A percentile compares a stretch with the other conserved stretches of the same genome.
These are phyloP conservation scores for Ceriops zippeliana DNA, from an alignment of 345 rosid species.

Conservation along the genomic window DNA sequence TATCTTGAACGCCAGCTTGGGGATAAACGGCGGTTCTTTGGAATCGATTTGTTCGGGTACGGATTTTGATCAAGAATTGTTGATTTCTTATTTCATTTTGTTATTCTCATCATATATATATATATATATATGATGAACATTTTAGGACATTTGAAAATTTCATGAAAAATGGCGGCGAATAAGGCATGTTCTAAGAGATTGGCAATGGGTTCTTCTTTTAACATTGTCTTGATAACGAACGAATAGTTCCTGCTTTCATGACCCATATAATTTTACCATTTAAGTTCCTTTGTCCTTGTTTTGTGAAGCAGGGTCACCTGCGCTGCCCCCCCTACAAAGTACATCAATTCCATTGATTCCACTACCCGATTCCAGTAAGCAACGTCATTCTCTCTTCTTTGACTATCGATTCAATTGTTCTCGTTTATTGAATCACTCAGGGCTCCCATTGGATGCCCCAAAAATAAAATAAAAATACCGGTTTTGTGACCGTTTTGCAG, in stretches of 20 bases:
- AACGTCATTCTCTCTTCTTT: slow-evolving; percentile 5
- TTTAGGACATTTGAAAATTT: no score
- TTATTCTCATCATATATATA: neutral
- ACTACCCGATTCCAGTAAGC: slow-evolving; percentile 34
- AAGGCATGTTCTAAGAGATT: no score
- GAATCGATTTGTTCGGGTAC: slow-evolving; percentile 53
- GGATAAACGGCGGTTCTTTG: slow-evolving; percentile 19
- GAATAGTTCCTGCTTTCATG: neutral
- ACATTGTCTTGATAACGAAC: neutral
- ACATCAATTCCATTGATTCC: slow-evolving; percentile 21
- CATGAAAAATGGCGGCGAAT: no score
- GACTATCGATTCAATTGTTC: neutral
- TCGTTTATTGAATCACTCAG: no score
- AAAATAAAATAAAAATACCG: no score
- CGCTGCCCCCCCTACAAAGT: slow-evolving; percentile 46
- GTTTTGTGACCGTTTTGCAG: slow-evolving; percentile 23
- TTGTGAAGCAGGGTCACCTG: slow-evolving; percentile 33
- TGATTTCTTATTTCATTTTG: neutral
- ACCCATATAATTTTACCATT: neutral
- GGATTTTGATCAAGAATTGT: neutral
- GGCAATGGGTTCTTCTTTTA: no score
- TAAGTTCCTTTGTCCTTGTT: neutral
- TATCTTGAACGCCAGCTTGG: neutral
- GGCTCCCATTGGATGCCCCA: no score
- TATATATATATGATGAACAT: no score